Conservation (phyloP, 768 basidiomycete species). For the Sarcodon aspratus region DNA sequence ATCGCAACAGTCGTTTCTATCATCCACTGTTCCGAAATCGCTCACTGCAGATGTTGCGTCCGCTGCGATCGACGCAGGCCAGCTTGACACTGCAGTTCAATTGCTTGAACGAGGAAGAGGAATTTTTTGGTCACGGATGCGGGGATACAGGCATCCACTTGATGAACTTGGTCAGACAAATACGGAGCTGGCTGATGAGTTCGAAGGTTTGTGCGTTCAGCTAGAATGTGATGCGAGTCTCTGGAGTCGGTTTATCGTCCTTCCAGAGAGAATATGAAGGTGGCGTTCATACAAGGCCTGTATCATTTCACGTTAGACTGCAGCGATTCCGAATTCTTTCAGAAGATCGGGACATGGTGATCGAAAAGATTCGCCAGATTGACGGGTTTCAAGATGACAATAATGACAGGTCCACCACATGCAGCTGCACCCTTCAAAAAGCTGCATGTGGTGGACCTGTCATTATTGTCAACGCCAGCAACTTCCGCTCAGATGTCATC, state of each 20-base stretch:
- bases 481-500: constrained; percentile 25
- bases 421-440: constrained; percentile 13
- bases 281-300: too few relatives aligned
- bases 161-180: constrained; percentile 8
- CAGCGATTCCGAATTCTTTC: constrained; percentile 4
- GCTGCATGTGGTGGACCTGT: constrained; percentile 23
- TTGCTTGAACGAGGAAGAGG: constrained; percentile 14
- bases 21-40: too few relatives aligned
- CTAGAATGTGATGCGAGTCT: too few relatives aligned
- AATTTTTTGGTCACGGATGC: constrained; percentile 12
- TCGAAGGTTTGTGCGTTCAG: too few relatives aligned
- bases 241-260: too few relatives aligned
- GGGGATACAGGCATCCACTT: constrained; percentile 9
- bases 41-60: neutral
- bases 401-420: too few relatives aligned
- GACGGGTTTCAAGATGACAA: constrained; percentile 16
- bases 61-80: neutral
- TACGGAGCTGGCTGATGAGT: neutral
- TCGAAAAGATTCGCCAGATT: constrained; percentile 17
- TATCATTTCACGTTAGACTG: neutral
- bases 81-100: constrained; percentile 10
- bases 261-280: too few relatives aligned
- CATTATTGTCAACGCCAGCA: constrained; percentile 22
- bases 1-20: too few relatives aligned
- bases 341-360: constrained; percentile 5